Evolutionary conservation across 495 filamentous ascomycete species (phyloP), one percentile per base, ranked within the genome.

Genomic region (Neurospora sublineolata): DNA sequence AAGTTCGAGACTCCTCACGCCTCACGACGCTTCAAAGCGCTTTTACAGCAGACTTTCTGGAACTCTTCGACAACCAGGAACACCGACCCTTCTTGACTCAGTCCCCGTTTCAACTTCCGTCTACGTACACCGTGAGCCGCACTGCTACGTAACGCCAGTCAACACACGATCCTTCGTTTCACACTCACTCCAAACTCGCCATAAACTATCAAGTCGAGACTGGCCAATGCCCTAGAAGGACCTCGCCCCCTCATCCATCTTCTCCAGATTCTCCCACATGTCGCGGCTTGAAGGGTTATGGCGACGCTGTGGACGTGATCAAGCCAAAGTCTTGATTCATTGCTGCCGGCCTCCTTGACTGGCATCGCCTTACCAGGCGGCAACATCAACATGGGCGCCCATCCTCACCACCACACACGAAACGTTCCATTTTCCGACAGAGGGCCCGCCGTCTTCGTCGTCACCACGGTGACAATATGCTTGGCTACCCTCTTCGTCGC

Each of bases 401-500:
- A 60, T 33, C 14, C 11, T 60, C 14, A 33, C 27, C 11, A 60
- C 52, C 27, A 72, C 18, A 23, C 70, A 23, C 37, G 2, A n/a
- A 37, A 40, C 52, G 71, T 85, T 83, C 80, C 87, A 0, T 36
- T 4, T 6, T 5, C 33, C 52, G 82, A 87, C 78, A 88, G 90
- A 71, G 88, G 87, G 67, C 86, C 87, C 37, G 82, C 86, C 39
- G 92, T 94, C 40, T 86, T 95, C 72, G 89, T 87, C 71, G 92
- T 95, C 72, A 93, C 92, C 23, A 87, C 89, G 9, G 84, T 86
- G 46, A 89, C 92, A 68, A 86, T 93, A 75, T 82, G 84, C 33
- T 78, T 91, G 68, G 87, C 92, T 20, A 88, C 87, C 68, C 76
- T 91, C 36, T 93, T 95, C 76, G 92, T 96, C 70, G 84, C 83